phyloP scores from a whole-genome alignment of 352 stramenopile species.

The Pythium sukuiense region DNA sequence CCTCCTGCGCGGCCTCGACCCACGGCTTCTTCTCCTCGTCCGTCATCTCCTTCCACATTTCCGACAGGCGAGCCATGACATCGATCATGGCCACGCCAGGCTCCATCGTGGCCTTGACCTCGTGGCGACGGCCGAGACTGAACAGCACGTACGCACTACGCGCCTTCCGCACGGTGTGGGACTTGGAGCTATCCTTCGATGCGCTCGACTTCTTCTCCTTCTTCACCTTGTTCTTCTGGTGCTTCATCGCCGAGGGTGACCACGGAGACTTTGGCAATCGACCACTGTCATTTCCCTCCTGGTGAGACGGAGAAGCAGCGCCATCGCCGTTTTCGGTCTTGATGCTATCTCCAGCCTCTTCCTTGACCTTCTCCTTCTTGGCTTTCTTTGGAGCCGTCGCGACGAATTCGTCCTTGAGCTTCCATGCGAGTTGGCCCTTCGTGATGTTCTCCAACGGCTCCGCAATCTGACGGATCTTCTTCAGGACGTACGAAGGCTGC shows the following conservation, averaged over 20 bases:
- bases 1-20: slow-evolving; percentile 31
- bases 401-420: slow-evolving; percentile 28
- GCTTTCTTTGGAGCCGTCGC: slow-evolving; percentile 20
- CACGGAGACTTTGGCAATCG: slow-evolving; percentile 39
- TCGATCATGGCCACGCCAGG: slow-evolving; percentile 35
- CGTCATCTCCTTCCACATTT: slow-evolving; percentile 39
- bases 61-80: slow-evolving; percentile 34
- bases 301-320: slow-evolving; percentile 2
- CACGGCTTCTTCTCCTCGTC: slow-evolving; percentile 38
- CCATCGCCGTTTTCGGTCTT: slow-evolving; percentile 11
- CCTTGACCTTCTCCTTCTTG: slow-evolving; percentile 32
- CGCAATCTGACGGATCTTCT: slow-evolving; percentile 40
- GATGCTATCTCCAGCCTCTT: slow-evolving; percentile 12
- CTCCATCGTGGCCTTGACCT: slow-evolving; percentile 37
- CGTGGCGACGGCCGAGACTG: slow-evolving; percentile 36
- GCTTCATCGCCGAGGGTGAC: slow-evolving; percentile 41
- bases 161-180: slow-evolving; percentile 27
- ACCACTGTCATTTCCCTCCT: slow-evolving; percentile 3
- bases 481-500: slow-evolving; percentile 36
- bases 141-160: slow-evolving; percentile 45
- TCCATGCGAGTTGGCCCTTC: slow-evolving; percentile 32
- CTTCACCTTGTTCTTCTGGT: slow-evolving; percentile 30
- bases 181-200: slow-evolving; percentile 1
- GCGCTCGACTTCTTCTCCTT: slow-evolving; percentile 9
- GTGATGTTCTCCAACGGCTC: slow-evolving; percentile 35